phyloP scores from a whole-genome alignment of 768 basidiomycete species.

The Tricholoma bakamatsutake region DNA sequence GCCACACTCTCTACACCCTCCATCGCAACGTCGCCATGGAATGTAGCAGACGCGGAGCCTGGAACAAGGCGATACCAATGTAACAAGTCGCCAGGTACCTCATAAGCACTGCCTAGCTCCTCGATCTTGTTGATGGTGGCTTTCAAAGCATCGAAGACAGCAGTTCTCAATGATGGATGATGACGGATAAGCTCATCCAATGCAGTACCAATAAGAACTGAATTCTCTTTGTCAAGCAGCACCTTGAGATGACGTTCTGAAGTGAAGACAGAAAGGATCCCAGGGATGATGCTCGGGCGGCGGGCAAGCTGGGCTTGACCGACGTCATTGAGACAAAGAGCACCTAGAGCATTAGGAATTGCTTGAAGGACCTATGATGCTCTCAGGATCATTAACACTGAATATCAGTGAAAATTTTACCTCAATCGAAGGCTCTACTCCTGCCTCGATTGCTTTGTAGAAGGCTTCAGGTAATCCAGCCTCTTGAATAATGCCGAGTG shows the following conservation, averaged over 20 bases:
- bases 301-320: constrained; percentile 78
- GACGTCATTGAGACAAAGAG: constrained; percentile 87
- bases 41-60: constrained; percentile 5
- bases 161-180: constrained; percentile 79
- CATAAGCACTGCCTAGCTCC: constrained; percentile 58
- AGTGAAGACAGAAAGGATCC: constrained; percentile 82
- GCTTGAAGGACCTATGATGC: constrained; percentile 74
- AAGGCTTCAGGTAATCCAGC: constrained; percentile 83
- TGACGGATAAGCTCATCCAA: constrained; percentile 96
- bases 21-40: constrained; percentile 42
- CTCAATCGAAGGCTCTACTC: constrained; percentile 84
- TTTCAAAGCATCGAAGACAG: constrained; percentile 75
- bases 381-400: constrained; percentile 3
- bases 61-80: constrained; percentile 61
- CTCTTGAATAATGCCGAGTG: constrained; percentile 89
- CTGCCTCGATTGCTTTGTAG: constrained; percentile 78
- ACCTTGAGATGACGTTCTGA: constrained; percentile 79
- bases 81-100: constrained; percentile 48
- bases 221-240: constrained; percentile 89
- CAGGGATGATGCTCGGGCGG: constrained; percentile 77
- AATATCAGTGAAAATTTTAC: constrained; percentile 31
- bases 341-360: constrained; percentile 93
- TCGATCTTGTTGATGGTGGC: constrained; percentile 69
- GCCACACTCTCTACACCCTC: constrained; percentile 30
- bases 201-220: constrained; percentile 79